These are phyloP conservation scores for Heterobasidion occidentale DNA, from an alignment of 1,284 basidiomycete species.

Conservation along the genomic window DNA sequence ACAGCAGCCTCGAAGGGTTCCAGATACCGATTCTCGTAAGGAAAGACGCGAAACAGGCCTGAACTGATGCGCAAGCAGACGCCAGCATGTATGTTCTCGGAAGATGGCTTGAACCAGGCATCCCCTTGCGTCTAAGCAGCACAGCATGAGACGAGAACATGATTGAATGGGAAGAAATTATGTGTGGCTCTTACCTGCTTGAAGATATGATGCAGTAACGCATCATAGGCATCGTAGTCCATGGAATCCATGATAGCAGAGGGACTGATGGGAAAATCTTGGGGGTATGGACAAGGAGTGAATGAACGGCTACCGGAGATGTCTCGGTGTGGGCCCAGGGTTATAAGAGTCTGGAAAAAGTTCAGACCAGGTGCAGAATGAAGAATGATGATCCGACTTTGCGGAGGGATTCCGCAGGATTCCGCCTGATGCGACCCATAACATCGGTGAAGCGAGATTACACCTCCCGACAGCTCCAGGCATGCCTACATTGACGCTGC, in stretches of 20 bases:
- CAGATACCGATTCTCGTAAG: constrained; percentile 53
- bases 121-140: constrained; percentile 52
- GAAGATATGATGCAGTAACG: constrained; percentile 61
- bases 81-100: constrained; percentile 62
- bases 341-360: no score
- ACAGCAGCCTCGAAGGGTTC: constrained; percentile 68
- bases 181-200: constrained; percentile 24
- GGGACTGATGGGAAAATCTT: no score
- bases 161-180: constrained; percentile 9
- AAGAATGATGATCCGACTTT: no score
- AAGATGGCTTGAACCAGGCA: constrained; percentile 70
- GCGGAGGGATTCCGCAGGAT: no score
- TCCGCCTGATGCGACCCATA: no score
- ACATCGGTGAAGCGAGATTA: no score
- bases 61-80: constrained; percentile 61
- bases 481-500: no score
- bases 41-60: constrained; percentile 59
- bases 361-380: no score
- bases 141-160: neutral
- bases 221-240: constrained; percentile 72
- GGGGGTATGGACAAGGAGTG: no score
- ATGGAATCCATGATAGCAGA: constrained; percentile 23
- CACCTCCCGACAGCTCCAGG: no score
- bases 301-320: no score
- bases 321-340: no score